Conservation (phyloP, 2,329 filamentous ascomycete genomes). For the Ophiostoma fasciatum region DNA sequence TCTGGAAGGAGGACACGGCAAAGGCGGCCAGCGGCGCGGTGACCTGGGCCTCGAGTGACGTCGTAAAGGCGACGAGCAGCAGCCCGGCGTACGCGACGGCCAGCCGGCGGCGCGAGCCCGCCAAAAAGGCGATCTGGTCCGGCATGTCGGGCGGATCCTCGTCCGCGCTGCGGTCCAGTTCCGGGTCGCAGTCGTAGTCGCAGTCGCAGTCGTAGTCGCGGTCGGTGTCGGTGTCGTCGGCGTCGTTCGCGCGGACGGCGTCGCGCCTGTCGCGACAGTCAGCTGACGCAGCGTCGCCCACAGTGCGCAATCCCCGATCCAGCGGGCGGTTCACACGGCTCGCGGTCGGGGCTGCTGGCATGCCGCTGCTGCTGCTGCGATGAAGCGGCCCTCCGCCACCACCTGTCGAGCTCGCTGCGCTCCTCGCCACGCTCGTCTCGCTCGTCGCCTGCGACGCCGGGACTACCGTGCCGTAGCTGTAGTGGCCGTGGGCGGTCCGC, state of each 20-base stretch:
- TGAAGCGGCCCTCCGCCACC: too few species aligned
- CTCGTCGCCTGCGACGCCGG: too few species aligned
- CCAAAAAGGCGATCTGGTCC: slow-evolving; percentile 6
- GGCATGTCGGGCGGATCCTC: slow-evolving; percentile 7
- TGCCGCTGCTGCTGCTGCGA: too few species aligned
- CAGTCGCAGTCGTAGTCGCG: not conserved
- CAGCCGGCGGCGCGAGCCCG: slow-evolving; percentile 6
- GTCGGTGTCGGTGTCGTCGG: not conserved
- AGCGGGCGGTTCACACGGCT: too few species aligned
- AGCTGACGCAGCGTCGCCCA: too few species aligned
- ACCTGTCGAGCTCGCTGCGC: too few species aligned
- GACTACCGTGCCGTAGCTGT: too few species aligned
- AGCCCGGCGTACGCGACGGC: slow-evolving; percentile 18
- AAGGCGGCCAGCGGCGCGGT: slow-evolving; percentile 45
- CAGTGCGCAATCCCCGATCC: too few species aligned
- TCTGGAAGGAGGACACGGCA: slow-evolving; percentile 47
- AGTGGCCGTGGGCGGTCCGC: too few species aligned
- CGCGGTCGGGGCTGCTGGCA: too few species aligned
- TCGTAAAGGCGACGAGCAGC: slow-evolving; percentile 48
- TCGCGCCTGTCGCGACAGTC: not conserved
- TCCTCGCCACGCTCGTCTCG: too few species aligned
- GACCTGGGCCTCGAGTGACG: slow-evolving; percentile 51
- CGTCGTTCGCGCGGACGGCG: not conserved
- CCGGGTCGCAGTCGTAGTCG: not conserved
- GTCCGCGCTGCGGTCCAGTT: too few species aligned